Base-by-base conservation (phyloP, 305 asterid genomes). In the Fraxinus sp. region DNA sequence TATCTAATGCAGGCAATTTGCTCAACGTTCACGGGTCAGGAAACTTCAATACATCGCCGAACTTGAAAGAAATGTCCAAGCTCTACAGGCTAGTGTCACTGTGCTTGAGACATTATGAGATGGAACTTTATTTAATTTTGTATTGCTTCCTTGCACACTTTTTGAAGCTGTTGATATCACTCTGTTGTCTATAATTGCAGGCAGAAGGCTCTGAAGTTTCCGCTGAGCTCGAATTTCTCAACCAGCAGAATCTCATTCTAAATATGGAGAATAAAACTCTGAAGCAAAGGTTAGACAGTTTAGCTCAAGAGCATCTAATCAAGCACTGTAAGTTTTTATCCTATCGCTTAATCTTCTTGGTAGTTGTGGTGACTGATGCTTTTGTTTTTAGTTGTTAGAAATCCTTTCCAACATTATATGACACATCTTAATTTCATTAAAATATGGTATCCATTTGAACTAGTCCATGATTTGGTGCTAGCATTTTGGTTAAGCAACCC, bases 41-140 rank as follows among this genome's bases (percentile, higher is more conserved):
- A 93, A 92, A 89, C 91, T 92, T 78, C 97, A 93, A 83, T 92
- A 91, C 88, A 93, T 91, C 49, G 95, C 97, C 70, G 95, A 90
- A 87, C 93, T 92, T 86, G 97, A 93, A 84, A 90, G 93, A 79
- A 92, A 89, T 76, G 94, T 92, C 36, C 97, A 92, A 89, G 90
- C 90, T 79, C 85, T 93, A 77, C 95, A 93, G 94, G 97, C 87
- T 86, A 84, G 90, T 88, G 32, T 20, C 74, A 1, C 11, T 72
- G 20, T 72, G 26, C 80, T 70, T 3, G 46, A 32, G 26, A 74
- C 64, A 39, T 59, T 18, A 71, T 46, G 35, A 68, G 46, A 62
- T 72, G 16, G 41, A 66, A 20, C 35, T 36, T 59, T 57, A 80
- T 37, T 72, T 68, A 28, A 68, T 68, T 28, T 33, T 72, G 0